Evolutionary conservation across 495 filamentous ascomycete species (phyloP).

Genomic region (Penicillium goetzii): DNA sequence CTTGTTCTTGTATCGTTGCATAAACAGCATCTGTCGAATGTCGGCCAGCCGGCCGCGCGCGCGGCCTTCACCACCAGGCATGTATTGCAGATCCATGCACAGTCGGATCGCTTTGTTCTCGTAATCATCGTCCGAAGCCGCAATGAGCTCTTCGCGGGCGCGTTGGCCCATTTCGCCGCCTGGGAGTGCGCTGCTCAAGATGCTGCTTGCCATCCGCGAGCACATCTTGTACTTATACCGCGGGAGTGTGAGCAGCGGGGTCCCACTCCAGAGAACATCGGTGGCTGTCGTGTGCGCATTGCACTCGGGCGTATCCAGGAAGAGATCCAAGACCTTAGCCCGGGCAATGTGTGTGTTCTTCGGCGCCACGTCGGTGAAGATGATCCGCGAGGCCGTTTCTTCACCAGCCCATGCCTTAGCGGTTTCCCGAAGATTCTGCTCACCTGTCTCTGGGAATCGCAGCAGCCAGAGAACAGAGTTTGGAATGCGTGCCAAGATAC

Average conservation of each 20-base stretch:
- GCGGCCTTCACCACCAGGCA: conserved; percentile 53
- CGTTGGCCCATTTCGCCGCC: conserved; percentile 63
- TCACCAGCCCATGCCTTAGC: conserved; percentile 83
- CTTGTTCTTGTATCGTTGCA: conserved; percentile 77
- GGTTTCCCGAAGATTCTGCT: conserved; percentile 78
- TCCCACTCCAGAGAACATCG: conserved; percentile 94
- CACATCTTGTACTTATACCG: conserved; percentile 98
- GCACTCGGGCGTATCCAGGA: conserved; percentile 97
- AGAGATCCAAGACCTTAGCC: conserved; percentile 88
- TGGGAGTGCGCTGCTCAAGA: conserved; percentile 86
- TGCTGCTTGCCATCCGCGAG: conserved; percentile 94
- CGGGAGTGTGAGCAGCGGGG: conserved; percentile 91
- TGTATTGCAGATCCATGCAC: conserved; percentile 69
- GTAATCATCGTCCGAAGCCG: conserved; percentile 75
- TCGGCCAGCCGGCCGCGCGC: conserved; percentile 71
- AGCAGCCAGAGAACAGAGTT: conserved; percentile 95
- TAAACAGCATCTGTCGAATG: conserved; percentile 77
- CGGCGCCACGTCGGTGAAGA: conserved; percentile 96
- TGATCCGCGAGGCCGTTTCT: conserved; percentile 85
- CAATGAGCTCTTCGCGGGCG: conserved; percentile 77
- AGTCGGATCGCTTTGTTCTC: conserved; percentile 78
- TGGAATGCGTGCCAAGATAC: conserved; percentile 83
- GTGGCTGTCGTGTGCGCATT: conserved; percentile 98
- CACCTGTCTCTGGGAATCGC: conserved; percentile 92
- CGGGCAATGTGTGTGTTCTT: conserved; percentile 94